Evolutionary conservation across 2,329 filamentous ascomycete species (phyloP), one percentile per base, ranked within the genome.

Genomic region (Trematosphaeria pertusa): DNA sequence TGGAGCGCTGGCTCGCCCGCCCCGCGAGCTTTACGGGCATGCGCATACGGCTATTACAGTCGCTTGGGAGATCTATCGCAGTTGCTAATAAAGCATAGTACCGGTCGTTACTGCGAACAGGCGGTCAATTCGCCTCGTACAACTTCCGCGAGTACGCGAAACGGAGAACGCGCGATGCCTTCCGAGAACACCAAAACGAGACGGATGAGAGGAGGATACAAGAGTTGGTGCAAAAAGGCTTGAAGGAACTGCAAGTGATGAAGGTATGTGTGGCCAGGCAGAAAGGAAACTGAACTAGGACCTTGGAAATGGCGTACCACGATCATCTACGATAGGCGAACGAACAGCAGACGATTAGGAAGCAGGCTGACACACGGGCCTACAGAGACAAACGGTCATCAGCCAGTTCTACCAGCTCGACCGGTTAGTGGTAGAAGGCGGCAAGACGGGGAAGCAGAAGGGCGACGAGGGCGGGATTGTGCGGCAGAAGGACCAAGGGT

Each of bases 141-240:
- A 99, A 97, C 77, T 99, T 97, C 81, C 86, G 94, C 76, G 93
- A 97, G 73, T 99, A 99, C 75, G 92, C 94, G 43, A 88, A 87
- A 75, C 87, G 94, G 69, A 85, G 93, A 73, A 96, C 94, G 70
- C 84, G 83, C 71, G 94, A 97, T 78, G 87, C 90, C 4, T 99
- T 97, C 74, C 84, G 88, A 63, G 91, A 96, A 72, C 82, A 95
- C 73, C 82, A 84, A 73, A 70, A 74, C 45, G 87, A 91, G 64
- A 77, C 83, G 35, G 94, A 97, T 67, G 81, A 84, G 57, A 81
- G 90, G 54, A 80, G 81, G 75, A 81, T 96, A 71, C 91, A 97
- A 74, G 91, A 96, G 73, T 77, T 97, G 63, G 82, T 97, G 61
- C 91, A 97, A 74, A 88, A 89, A 66, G 94, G 92, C 0, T 70